A percentile compares a stretch with the other conserved stretches of the same genome.
Evolutionary conservation across 2,329 filamentous ascomycete genomes (phyloP).

Genomic region (Xylariaceae sp.): DNA sequence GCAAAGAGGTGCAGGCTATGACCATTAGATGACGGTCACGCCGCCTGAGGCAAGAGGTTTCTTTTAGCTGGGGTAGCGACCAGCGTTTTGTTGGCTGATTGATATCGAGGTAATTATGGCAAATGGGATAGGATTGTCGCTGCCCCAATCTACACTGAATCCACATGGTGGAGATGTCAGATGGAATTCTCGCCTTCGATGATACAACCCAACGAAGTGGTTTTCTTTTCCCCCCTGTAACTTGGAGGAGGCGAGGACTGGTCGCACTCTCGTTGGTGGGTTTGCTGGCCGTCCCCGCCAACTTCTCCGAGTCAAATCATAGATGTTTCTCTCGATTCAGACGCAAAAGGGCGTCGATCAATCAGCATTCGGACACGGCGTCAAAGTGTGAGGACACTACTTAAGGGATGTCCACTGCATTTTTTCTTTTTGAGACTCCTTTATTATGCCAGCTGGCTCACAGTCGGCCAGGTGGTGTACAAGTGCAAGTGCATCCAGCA

Average conservation of each 20-base stretch:
- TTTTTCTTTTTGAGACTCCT: slow-evolving; percentile 14
- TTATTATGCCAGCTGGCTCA: slow-evolving; percentile 18
- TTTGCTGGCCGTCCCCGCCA: slow-evolving; percentile 3
- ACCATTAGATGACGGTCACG: slow-evolving; percentile 35
- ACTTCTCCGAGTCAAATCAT: slow-evolving; percentile 8
- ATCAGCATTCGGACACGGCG: slow-evolving; percentile 23
- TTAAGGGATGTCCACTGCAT: slow-evolving; percentile 6
- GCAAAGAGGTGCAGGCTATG: slow-evolving; percentile 54
- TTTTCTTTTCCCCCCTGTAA: not conserved
- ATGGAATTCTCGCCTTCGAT: slow-evolving; percentile 22
- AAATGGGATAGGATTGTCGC: slow-evolving; percentile 29
- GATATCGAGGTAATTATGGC: slow-evolving; percentile 30
- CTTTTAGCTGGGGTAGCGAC: slow-evolving; percentile 24
- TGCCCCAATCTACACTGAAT: slow-evolving; percentile 28
- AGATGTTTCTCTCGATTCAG: slow-evolving; percentile 16
- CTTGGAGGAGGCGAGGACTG: slow-evolving; percentile 3
- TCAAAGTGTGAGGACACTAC: slow-evolving; percentile 18
- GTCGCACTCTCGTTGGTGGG: slow-evolving; percentile 3
- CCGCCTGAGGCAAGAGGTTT: slow-evolving; percentile 24
- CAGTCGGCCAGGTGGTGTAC: slow-evolving; percentile 6
- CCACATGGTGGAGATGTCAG: slow-evolving; percentile 22
- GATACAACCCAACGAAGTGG: slow-evolving; percentile 12
- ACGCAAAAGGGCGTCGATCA: slow-evolving; percentile 17
- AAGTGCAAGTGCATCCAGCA: slow-evolving; percentile 12
- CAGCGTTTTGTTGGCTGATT: slow-evolving; percentile 20